Base-by-base conservation (phyloP, 805 yeast genomes). In the Kazachstania kunashirensis region DNA sequence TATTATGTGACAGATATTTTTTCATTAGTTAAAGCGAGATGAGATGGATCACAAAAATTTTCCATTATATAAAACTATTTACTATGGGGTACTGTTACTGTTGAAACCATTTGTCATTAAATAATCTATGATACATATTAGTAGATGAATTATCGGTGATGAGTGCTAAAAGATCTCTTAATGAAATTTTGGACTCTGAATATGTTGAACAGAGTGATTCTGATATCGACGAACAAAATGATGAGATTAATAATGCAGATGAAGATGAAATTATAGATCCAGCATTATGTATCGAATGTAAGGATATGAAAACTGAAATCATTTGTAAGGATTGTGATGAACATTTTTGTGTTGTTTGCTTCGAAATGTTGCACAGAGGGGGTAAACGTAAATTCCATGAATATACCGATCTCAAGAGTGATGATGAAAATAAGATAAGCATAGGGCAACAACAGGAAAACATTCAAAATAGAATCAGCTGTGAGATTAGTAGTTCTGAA, bases 261-360 rank as follows among this genome's bases (percentile, higher is more conserved):
- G 61, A 50, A 3, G 55, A 51, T 4, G 56, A 46, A 25, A 41
- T 40, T 13, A 28, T 35, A 6, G 65, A 67, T 50, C 58, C 67
- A 11, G 48, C 56, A 9, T 58, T 70, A 29, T 82, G 92, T 55
- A 67, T 75, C 13, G 89, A 81, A 45, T 81, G 92, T 54, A 71
- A 71, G 25, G 84, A 80, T 51, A 83, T 77, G 75, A 79, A 83
- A 15, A 62, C 72, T 4, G 84, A 78, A 46, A 55, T 77, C n/a
- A 55, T 63, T 25, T 81, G 92, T 55, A 50, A 59, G 23, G 67
- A 67, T 39, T 81, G 92, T 58, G 73, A 70, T 28, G 89, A 81
- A 48, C 65, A 65, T 12, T 81, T 77, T 48, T 81, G 92, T 57
- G 65, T 68, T 21, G 83, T 79, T 3, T 82, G 89, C 52, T 80